Evolutionary conservation across 257 asterid species (phyloP).

Genomic region (Leonotis leonurus): DNA sequence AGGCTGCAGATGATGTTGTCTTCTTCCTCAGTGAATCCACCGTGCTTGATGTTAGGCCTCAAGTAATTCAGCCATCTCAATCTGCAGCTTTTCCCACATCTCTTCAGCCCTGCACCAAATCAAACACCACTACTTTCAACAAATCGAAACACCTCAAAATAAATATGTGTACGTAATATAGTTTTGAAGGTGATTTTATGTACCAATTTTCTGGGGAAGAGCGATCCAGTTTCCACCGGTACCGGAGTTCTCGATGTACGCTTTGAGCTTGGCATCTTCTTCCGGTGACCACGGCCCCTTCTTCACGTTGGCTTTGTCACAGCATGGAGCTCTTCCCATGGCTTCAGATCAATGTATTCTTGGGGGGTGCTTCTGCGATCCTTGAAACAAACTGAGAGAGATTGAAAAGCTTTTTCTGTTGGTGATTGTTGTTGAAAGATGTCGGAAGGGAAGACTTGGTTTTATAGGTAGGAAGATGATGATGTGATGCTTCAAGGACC

Average conservation of each 20-base stretch:
- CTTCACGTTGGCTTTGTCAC: constrained; percentile 90
- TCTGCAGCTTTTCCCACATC: constrained; percentile 98
- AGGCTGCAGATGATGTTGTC: constrained; percentile 91
- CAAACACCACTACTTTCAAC: not conserved
- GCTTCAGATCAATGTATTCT: not conserved
- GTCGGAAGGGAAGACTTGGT: constrained; percentile 53
- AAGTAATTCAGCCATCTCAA: constrained; percentile 87
- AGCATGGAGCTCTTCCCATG: constrained; percentile 99
- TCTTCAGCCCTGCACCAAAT: constrained; percentile 55
- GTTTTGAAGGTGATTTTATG: not conserved
- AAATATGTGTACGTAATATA: not conserved
- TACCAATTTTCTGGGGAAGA: constrained; percentile 98
- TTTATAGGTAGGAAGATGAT: constrained; percentile 63
- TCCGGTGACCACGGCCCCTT: constrained; percentile 98
- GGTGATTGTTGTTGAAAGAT: constrained; percentile 23
- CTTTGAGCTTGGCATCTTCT: constrained; percentile 87
- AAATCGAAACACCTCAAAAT: not conserved
- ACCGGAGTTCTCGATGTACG: constrained; percentile 67
- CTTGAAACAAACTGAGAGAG: constrained; percentile 1
- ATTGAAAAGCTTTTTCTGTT: not conserved
- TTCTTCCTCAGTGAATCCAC: constrained; percentile 97
- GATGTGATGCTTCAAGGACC: constrained; percentile 55
- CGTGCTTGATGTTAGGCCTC: constrained; percentile 88
- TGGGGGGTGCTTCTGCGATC: not conserved
- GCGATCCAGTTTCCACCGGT: constrained; percentile 96